Evolutionary conservation across 768 basidiomycete genomes (phyloP).

Genomic region (Suillus tomentosus): DNA sequence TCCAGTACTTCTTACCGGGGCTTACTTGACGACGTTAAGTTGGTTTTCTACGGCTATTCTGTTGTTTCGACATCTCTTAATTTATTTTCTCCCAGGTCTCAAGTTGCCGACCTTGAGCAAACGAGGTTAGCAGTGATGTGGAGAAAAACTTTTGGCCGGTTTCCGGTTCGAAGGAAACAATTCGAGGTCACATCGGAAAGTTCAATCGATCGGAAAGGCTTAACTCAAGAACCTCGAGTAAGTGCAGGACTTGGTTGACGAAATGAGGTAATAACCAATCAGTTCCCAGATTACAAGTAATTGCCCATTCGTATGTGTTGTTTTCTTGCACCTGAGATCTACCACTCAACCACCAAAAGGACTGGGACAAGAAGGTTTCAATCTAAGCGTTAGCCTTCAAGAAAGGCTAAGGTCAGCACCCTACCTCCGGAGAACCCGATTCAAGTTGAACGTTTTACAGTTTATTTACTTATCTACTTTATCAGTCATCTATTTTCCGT

Average conservation of each 20-base stretch:
- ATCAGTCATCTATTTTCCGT: neutral
- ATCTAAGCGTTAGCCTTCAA: neutral
- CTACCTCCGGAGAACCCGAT: neutral
- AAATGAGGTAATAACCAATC: neutral
- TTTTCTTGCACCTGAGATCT: neutral
- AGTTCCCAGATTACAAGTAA: neutral
- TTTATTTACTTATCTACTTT: neutral
- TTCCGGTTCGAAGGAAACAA: neutral
- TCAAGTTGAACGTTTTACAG: neutral
- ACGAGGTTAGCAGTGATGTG: neutral
- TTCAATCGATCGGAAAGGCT: neutral
- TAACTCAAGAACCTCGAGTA: slow-evolving; percentile 5
- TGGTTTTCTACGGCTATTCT: neutral
- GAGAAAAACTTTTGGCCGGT: neutral
- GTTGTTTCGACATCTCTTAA: neutral
- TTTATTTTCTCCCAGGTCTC: neutral
- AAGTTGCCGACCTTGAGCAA: neutral
- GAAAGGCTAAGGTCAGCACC: neutral
- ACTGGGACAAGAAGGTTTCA: neutral
- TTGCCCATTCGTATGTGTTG: slow-evolving; percentile 1
- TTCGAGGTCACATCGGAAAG: neutral
- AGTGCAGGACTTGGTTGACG: neutral
- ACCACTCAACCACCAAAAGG: neutral
- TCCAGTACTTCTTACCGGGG: neutral
- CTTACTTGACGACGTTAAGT: neutral